Conservation (phyloP, 495 filamentous ascomycete genomes). For the Pyrenula massariospora region DNA sequence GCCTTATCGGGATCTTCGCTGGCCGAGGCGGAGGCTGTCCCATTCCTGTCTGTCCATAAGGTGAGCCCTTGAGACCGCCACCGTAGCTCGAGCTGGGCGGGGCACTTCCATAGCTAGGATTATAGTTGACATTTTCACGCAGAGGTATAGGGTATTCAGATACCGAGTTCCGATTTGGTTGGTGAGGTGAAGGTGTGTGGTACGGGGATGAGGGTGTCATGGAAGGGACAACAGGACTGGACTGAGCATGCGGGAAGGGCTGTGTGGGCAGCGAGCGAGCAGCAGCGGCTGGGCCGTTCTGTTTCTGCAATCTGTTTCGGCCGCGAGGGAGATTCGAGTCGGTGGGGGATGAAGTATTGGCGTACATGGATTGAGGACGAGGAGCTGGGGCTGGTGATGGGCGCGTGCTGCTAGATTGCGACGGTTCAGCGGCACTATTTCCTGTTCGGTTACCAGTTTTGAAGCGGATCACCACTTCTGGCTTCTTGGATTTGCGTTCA, state of each 20-base stretch:
- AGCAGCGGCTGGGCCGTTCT: conserved; percentile 9
- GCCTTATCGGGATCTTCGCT: conserved; percentile 60
- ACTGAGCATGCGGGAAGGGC: conserved; percentile 6
- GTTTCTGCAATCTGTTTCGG: conserved; percentile 55
- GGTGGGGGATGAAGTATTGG: conserved; percentile 6
- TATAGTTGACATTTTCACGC: conserved; percentile 14
- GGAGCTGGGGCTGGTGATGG: conserved; percentile 4
- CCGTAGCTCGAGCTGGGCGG: background rate
- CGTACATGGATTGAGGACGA: conserved; percentile 18
- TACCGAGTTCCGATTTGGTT: background rate
- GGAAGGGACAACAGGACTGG: conserved; percentile 13
- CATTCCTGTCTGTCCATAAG: conserved; percentile 7
- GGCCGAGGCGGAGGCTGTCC: conserved; percentile 49
- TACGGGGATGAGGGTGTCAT: conserved; percentile 4
- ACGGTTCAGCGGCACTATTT: conserved; percentile 18
- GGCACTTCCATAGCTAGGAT: background rate
- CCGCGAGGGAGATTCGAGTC: conserved; percentile 20
- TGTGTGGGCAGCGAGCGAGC: background rate
- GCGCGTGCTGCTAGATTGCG: conserved; percentile 9
- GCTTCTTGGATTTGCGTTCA: conserved; percentile 57
- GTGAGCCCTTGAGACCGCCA: conserved; percentile 1
- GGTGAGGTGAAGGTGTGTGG: conserved; percentile 5
- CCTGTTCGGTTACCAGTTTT: conserved; percentile 34
- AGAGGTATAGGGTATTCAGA: conserved; percentile 14
- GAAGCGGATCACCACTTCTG: conserved; percentile 42